Percentiles rank a stretch among this genome's conserved stretches.
phyloP scores from a whole-genome alignment of 2,329 filamentous ascomycete genomes.

The Hymenoscyphus fraxineus region DNA sequence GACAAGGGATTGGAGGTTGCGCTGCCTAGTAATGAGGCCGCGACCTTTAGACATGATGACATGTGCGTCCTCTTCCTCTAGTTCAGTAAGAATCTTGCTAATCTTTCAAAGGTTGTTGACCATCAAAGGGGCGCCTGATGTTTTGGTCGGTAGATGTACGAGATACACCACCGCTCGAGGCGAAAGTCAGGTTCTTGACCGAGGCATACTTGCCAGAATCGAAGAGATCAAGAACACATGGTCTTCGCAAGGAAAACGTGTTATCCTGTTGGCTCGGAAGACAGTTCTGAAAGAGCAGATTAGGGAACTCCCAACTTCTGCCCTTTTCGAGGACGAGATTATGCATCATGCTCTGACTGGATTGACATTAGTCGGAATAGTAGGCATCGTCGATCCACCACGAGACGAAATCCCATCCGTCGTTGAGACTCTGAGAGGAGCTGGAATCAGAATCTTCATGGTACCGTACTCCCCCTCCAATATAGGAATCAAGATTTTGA shows the following conservation, averaged over 20 bases:
- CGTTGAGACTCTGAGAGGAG: slow-evolving; percentile 59
- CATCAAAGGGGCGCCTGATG: slow-evolving; percentile 77
- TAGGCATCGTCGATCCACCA: slow-evolving; percentile 58
- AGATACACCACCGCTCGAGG: slow-evolving; percentile 55
- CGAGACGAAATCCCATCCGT: slow-evolving; percentile 57
- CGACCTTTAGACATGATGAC: slow-evolving; percentile 26
- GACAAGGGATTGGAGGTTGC: slow-evolving; percentile 39
- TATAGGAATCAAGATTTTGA: neutral
- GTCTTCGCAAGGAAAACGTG: slow-evolving; percentile 65
- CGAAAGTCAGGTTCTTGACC: slow-evolving; percentile 47
- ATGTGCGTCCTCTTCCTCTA: slow-evolving; percentile 22
- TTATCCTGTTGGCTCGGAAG: slow-evolving; percentile 64
- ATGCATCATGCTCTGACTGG: slow-evolving; percentile 46
- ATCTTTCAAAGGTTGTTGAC: slow-evolving; percentile 48
- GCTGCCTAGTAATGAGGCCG: slow-evolving; percentile 36
- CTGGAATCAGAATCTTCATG: slow-evolving; percentile 76
- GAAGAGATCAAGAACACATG: slow-evolving; percentile 63
- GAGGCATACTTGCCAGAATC: slow-evolving; percentile 43
- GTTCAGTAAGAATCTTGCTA: slow-evolving; percentile 9
- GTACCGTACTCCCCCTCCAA: slow-evolving; percentile 37
- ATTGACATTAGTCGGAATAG: slow-evolving; percentile 52
- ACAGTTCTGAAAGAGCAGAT: slow-evolving; percentile 42
- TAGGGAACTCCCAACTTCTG: slow-evolving; percentile 41
- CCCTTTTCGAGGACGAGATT: slow-evolving; percentile 55
- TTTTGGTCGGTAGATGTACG: slow-evolving; percentile 62